These are phyloP conservation scores for Fraxinus americana DNA, from an alignment of 257 asterid species.

Conservation along the genomic window DNA sequence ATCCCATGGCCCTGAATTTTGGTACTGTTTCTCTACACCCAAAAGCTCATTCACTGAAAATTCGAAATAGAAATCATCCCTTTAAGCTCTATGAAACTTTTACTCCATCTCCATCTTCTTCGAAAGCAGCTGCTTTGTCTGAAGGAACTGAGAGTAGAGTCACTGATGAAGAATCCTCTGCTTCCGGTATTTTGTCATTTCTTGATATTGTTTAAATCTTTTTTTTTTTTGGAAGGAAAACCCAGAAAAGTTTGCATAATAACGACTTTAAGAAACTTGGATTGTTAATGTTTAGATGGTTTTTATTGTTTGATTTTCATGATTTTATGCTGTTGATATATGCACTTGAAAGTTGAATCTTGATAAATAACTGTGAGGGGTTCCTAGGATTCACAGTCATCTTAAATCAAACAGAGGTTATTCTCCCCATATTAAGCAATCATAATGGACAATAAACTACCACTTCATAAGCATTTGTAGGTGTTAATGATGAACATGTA, in stretches of 20 bases:
- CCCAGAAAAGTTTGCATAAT: neutral
- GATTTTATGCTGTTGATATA: neutral
- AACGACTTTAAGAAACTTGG: neutral
- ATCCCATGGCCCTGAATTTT: conserved; percentile 64
- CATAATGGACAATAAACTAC: neutral
- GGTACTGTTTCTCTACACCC: conserved; percentile 48
- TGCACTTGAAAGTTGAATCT: neutral
- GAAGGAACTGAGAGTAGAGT: conserved; percentile 64
- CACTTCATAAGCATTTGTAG: neutral
- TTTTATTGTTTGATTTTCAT: neutral
- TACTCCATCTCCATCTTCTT: conserved; percentile 32
- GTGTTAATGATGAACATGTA: neutral
- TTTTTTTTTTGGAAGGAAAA: neutral
- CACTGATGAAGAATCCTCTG: conserved; percentile 57
- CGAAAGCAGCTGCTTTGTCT: conserved; percentile 55
- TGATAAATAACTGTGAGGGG: neutral
- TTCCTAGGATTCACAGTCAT: neutral
- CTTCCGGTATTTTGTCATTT: conserved; percentile 45
- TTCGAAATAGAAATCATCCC: conserved; percentile 39
- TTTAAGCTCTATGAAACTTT: conserved; percentile 27
- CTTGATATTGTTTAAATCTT: conserved; percentile 2
- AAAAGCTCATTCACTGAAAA: conserved; percentile 35
- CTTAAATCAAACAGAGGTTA: neutral
- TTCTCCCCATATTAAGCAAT: neutral
- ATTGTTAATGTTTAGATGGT: neutral